A percentile compares a stretch with the other conserved stretches of the same genome.
Conservation (phyloP, 148 eudicot species). For the Silene conica region DNA sequence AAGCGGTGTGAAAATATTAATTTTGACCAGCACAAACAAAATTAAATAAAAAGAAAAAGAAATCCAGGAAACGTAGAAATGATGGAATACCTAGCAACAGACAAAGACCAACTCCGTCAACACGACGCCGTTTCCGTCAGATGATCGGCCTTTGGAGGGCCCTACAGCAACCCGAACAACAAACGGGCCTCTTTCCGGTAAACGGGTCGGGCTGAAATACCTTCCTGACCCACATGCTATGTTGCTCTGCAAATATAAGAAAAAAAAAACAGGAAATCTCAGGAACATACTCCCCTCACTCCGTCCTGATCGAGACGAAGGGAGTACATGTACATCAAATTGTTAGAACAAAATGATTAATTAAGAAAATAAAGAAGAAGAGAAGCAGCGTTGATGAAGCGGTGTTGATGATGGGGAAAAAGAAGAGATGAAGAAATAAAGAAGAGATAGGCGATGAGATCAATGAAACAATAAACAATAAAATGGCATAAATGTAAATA, state of each 20-base stretch:
- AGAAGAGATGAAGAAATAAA: too few species aligned
- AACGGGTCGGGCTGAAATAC: conserved; percentile 37
- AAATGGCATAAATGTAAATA: too few species aligned
- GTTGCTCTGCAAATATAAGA: conserved; percentile 46
- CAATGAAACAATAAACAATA: too few species aligned
- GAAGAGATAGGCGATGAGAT: too few species aligned
- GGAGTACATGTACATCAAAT: background rate
- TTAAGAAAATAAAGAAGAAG: too few species aligned
- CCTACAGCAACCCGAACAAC: conserved; percentile 57
- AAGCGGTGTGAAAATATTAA: too few species aligned
- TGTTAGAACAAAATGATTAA: too few species aligned
- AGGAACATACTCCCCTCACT: too few species aligned
- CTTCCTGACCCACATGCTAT: conserved; percentile 43
- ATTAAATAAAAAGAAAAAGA: background rate
- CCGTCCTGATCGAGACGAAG: too few species aligned
- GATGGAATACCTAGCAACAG: conserved; percentile 81
- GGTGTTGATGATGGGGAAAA: too few species aligned
- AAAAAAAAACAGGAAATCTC: background rate
- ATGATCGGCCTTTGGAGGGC: conserved; percentile 41
- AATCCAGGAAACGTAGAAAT: conserved; percentile 25
- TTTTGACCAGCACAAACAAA: background rate
- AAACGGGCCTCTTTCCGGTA: conserved; percentile 34
- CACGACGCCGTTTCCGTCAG: conserved; percentile 49
- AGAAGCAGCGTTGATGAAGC: too few species aligned
- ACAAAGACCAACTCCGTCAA: conserved; percentile 77